Evolutionary conservation across 2,329 filamentous ascomycete genomes (phyloP).

Genomic region (Parasarocladium wereldwijsianum): DNA sequence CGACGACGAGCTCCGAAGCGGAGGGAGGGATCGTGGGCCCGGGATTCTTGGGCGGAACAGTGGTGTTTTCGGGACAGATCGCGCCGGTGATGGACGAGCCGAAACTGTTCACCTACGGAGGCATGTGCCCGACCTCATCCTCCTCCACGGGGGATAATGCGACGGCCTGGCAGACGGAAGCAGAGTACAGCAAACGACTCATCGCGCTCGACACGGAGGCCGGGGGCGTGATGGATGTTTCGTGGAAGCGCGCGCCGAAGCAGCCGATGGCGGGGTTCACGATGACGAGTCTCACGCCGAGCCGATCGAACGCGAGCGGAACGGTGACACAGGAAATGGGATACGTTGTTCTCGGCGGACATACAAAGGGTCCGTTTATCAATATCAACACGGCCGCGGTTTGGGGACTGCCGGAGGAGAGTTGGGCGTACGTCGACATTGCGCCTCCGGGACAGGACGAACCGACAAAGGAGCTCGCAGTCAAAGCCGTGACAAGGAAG

Average conservation of each 20-base stretch:
- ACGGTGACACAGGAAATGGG: constrained; percentile 57
- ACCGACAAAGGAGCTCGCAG: constrained; percentile 1
- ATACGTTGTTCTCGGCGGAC: constrained; percentile 73
- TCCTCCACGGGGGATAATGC: constrained; percentile 10
- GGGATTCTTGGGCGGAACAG: constrained; percentile 36
- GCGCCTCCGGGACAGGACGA: constrained; percentile 20
- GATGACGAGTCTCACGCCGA: constrained; percentile 58
- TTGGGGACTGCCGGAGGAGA: constrained; percentile 73
- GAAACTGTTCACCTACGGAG: constrained; percentile 64
- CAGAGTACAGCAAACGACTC: constrained; percentile 72
- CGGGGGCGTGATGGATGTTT: constrained; percentile 21
- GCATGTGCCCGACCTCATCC: constrained; percentile 58
- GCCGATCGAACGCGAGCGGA: constrained; percentile 52
- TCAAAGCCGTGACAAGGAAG: constrained; percentile 11
- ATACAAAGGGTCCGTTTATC: constrained; percentile 71
- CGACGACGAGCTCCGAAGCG: constrained; percentile 7
- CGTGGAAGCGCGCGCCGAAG: constrained; percentile 42
- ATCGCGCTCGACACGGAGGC: constrained; percentile 32
- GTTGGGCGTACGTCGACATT: constrained; percentile 72
- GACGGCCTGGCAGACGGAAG: constrained; percentile 47
- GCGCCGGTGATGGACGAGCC: constrained; percentile 37
- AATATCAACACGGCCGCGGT: constrained; percentile 88
- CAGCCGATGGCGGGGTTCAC: constrained; percentile 78
- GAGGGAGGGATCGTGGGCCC: constrained; percentile 18
- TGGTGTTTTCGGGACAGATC: constrained; percentile 53